Conservation (phyloP, 345 rosid genomes). For the Mallotus nudiflorus region DNA sequence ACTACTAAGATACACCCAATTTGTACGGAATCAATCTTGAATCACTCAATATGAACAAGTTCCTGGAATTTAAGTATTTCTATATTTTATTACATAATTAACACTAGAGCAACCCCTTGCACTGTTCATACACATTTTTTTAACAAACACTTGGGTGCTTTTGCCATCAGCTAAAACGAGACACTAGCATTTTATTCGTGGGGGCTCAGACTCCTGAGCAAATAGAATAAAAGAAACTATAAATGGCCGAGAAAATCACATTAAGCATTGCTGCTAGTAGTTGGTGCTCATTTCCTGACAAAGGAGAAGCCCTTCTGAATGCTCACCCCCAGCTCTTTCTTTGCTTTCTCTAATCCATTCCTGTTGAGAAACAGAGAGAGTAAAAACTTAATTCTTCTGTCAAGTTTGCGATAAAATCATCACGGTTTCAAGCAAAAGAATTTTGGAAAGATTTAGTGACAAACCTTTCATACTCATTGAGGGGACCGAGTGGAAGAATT, state of each 20-base stretch:
- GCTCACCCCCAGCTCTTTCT: slow-evolving; percentile 76
- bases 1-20: too few species aligned
- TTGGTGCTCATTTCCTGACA: slow-evolving; percentile 42
- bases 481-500: slow-evolving; percentile 72
- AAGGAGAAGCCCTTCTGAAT: slow-evolving; percentile 79
- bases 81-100: slow-evolving; percentile 22
- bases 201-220: background rate
- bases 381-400: background rate
- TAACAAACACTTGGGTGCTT: background rate
- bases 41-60: background rate
- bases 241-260: background rate
- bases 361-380: slow-evolving; percentile 25
- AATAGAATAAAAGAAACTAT: background rate
- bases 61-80: background rate
- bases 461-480: slow-evolving; percentile 85
- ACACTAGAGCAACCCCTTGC: background rate
- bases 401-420: background rate
- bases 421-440: background rate
- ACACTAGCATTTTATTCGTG: slow-evolving; percentile 17
- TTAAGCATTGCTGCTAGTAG: background rate
- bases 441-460: background rate
- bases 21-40: slow-evolving; percentile 1
- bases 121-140: too few species aligned
- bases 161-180: background rate
- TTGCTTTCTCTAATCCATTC: slow-evolving; percentile 80